These are phyloP conservation scores for Pittosporum tobira DNA, from an alignment of 129 eudicot genomes.

Conservation along the genomic window DNA sequence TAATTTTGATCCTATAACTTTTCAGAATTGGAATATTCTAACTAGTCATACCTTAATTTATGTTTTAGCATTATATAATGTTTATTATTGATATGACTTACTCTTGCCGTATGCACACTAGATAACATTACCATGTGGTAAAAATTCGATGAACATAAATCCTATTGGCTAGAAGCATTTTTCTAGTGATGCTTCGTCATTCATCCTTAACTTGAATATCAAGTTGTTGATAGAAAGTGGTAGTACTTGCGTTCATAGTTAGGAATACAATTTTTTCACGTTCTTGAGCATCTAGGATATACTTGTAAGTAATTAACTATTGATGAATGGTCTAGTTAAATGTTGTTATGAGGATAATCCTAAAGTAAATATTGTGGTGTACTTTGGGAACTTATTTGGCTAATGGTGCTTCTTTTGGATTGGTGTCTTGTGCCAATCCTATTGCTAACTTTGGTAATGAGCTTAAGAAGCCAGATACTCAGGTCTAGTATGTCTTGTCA, in stretches of 20 bases:
- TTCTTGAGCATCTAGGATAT: slow-evolving; percentile 15
- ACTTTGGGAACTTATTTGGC: slow-evolving; percentile 6
- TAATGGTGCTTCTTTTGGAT: too few species aligned
- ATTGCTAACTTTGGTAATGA: slow-evolving; percentile 48
- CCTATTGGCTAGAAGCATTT: slow-evolving; percentile 27
- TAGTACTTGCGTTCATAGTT: slow-evolving; percentile 37
- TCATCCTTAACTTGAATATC: slow-evolving; percentile 61
- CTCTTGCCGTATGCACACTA: slow-evolving; percentile 74
- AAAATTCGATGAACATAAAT: slow-evolving; percentile 18
- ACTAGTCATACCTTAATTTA: slow-evolving; percentile 67
- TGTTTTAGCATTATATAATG: slow-evolving; percentile 47
- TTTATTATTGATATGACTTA: slow-evolving; percentile 42
- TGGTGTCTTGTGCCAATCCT: too few species aligned
- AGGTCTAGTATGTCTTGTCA: slow-evolving; percentile 61
- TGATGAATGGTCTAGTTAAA: too few species aligned
- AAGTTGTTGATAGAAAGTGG: slow-evolving; percentile 58
- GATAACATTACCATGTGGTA: slow-evolving; percentile 61
- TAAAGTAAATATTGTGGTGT: too few species aligned
- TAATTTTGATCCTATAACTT: slow-evolving; percentile 55
- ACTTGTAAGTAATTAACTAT: slow-evolving; percentile 4
- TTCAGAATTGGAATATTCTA: slow-evolving; percentile 24
- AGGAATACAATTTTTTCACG: slow-evolving; percentile 23
- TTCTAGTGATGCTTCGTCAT: slow-evolving; percentile 65
- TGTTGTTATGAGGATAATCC: too few species aligned
- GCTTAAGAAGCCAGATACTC: slow-evolving; percentile 78